Evolutionary conservation across 139 green algal genomes (phyloP), one percentile per base, ranked within the genome.

Genomic region (Chlorella vulgaris): DNA sequence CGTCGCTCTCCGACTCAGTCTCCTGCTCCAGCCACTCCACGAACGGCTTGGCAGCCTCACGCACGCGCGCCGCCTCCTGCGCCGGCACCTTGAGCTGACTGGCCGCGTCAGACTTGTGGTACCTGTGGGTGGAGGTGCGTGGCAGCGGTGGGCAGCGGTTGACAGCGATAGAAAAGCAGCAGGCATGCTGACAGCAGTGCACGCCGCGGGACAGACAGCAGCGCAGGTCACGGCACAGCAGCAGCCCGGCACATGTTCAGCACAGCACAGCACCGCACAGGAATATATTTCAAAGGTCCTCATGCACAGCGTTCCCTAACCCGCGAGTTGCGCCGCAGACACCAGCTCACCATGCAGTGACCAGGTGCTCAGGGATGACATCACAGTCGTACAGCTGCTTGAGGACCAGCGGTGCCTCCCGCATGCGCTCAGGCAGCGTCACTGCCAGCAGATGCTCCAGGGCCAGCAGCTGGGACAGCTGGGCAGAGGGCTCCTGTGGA

Each of bases 321-420:
- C 13, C 10, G 47, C 10, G 47, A 58, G 13, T 15, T 58, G 13
- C 10, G 47, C 10, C 47, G 13, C 10, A 58, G 13, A 58, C 47
- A 58, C 47, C 47, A 58, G 7, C 81, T 33, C 70, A 82, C 93
- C 93, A 97, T 21, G 87, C 93, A 38, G 95, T 38, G 53, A 99
- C 95, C 40, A 96, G 81, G 31, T 95, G 90, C 78, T 98, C 96
- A 28, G 97, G 93, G 10, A 92, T 85, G 43, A 98, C 67, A 78
- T 99, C 96, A 35, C 88, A 81, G 69, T 99, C 96, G 74, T 98
- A 98, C 67, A 97, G 78, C 40, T 73, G 82, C 91, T 98, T 98
- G 19, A 98, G 84, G n/a, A 93, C 85, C 55, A 94, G 81, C 0
- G 93, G 78, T 2, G 88, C 82, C 86, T 98, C 94, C 63, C 89